Conservation (phyloP, 306 rosid genomes). For the Fragaria vesca region DNA sequence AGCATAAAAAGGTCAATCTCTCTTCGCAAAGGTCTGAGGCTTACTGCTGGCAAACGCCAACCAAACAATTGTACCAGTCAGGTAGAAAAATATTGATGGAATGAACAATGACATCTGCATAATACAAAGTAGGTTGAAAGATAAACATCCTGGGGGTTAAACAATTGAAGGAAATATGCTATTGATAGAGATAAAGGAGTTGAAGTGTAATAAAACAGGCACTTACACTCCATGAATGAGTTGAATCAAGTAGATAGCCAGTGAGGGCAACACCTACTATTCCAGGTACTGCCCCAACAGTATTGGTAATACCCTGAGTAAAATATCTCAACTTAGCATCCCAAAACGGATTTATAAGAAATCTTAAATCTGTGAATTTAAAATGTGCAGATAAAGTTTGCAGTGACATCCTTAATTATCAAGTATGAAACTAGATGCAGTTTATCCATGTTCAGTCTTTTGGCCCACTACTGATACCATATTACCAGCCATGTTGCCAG, state of each 20-base stretch:
- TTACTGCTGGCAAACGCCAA: conserved; percentile 89
- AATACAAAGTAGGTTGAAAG: conserved; percentile 17
- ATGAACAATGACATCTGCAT: conserved; percentile 80
- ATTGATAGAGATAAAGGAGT: conserved; percentile 3
- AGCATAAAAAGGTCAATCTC: conserved; percentile 37
- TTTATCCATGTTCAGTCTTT: not conserved
- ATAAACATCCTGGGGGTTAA: not conserved
- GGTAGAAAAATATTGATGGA: conserved; percentile 94
- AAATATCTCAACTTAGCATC: conserved; percentile 15
- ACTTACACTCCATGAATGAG: conserved; percentile 99
- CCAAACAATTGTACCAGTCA: conserved; percentile 83
- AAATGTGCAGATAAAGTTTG: not conserved
- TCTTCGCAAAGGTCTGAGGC: conserved; percentile 72
- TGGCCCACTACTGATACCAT: not conserved
- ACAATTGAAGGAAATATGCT: not conserved
- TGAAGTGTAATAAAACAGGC: not conserved
- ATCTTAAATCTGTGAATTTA: conserved; percentile 1
- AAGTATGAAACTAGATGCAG: not conserved
- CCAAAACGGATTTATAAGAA: conserved; percentile 12
- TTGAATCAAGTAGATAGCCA: conserved; percentile 84
- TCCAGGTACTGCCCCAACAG: conserved; percentile 93
- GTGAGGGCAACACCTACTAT: conserved; percentile 93
- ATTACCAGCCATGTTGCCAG: not conserved
- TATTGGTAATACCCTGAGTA: conserved; percentile 86
- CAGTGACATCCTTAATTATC: not conserved